Conservation (phyloP, 192 early-diverging fungal species). For the Dimargaris xerosporica region DNA sequence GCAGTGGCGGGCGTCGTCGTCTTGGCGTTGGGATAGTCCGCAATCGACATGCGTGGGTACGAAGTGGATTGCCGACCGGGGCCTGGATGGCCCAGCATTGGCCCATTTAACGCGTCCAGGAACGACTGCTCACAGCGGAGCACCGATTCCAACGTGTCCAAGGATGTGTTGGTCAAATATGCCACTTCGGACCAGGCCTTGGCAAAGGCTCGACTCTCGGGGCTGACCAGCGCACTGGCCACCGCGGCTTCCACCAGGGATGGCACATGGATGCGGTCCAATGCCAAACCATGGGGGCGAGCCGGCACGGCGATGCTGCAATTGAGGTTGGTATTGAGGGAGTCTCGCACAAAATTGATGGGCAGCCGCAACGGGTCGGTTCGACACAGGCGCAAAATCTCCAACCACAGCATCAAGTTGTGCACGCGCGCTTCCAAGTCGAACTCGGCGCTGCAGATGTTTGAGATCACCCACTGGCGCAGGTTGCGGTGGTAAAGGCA, state of each 20-base stretch:
- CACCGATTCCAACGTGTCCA: constrained; percentile 39
- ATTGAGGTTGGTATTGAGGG: constrained; percentile 31
- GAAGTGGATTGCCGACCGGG: constrained; percentile 16
- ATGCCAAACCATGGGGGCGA: constrained; percentile 17
- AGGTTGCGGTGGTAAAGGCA: constrained; percentile 49
- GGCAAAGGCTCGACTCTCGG: constrained; percentile 46
- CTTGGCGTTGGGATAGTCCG: constrained; percentile 18
- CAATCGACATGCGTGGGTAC: constrained; percentile 18
- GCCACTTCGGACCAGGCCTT: constrained; percentile 49
- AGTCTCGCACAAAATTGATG: constrained; percentile 24
- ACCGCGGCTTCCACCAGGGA: constrained; percentile 56
- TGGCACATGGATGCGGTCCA: constrained; percentile 27
- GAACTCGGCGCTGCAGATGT: constrained; percentile 33
- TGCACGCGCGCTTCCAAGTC: constrained; percentile 32
- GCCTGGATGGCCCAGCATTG: too few species aligned
- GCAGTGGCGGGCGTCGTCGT: constrained; percentile 22
- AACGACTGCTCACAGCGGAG: constrained; percentile 18
- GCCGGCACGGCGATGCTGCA: constrained; percentile 24
- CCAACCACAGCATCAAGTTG: constrained; percentile 41
- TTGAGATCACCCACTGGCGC: constrained; percentile 47
- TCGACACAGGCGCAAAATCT: constrained; percentile 40
- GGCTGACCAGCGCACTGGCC: constrained; percentile 50
- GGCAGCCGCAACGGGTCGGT: constrained; percentile 21
- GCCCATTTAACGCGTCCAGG: not conserved
- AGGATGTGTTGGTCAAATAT: constrained; percentile 25